Conservation (phyloP, 805 yeast genomes). For the Myxozyma kluyveri region DNA sequence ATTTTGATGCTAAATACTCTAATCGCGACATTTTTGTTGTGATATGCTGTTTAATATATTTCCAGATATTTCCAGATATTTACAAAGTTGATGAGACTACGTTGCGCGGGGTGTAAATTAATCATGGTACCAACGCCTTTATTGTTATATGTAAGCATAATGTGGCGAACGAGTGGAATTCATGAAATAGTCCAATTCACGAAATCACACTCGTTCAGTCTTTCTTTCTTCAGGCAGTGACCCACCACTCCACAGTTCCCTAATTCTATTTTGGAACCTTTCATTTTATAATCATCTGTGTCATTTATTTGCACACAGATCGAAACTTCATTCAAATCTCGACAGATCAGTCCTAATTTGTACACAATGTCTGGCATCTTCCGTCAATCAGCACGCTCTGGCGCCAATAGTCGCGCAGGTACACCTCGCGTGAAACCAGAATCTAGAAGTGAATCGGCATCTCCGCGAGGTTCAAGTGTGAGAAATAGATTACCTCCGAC, state of each 20-base stretch:
- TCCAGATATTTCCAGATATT: background rate
- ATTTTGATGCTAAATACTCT: slow-evolving; percentile 48
- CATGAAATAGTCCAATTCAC: no score
- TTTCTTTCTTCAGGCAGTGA: no score
- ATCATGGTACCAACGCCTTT: no score
- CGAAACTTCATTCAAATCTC: no score
- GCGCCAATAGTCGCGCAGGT: slow-evolving; percentile 1
- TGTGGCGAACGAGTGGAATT: no score
- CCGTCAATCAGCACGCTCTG: slow-evolving; percentile 9
- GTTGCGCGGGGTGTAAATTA: no score
- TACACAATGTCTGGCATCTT: slow-evolving; percentile 12
- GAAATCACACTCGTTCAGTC: no score
- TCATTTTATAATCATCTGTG: background rate
- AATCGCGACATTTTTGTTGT: slow-evolving; percentile 44
- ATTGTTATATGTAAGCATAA: no score
- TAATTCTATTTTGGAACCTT: no score
- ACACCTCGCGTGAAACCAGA: slow-evolving; percentile 11
- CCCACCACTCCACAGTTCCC: no score
- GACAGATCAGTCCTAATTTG: background rate
- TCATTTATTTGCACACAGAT: background rate
- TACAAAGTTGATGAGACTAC: no score
- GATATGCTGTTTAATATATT: background rate
- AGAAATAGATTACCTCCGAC: background rate
- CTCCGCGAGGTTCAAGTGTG: slow-evolving; percentile 2
- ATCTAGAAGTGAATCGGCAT: background rate